Base-by-base conservation (phyloP, 805 yeast species). In the Kuraishia piskuri region DNA sequence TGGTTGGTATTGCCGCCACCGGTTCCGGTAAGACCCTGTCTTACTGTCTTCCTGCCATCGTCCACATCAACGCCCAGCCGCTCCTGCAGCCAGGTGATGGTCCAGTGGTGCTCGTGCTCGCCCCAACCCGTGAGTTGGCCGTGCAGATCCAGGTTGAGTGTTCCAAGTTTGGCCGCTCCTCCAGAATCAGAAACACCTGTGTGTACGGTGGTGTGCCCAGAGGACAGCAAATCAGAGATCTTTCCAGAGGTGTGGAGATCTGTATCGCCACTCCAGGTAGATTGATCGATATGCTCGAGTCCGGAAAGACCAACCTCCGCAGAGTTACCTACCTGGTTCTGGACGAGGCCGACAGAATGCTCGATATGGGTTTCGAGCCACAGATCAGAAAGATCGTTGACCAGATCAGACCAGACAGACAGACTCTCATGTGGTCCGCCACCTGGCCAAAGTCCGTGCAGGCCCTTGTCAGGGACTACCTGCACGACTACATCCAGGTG, bases 351-450 rank as follows among this genome's bases (percentile, higher is more conserved):
- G 99, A 94, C 75, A 88, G 99, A 80, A 94, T 94, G 99, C 83
- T 94, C 76, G 99, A 94, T 78, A 94, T 94, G 99, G 99, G 99
- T 72, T 94, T 94, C 72, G 99, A 94, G 79, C 98, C 98, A 62
- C 98, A 92, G 81, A 94, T 94, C 73, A 86, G 99, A 80, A 92
- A 92, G 76, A 94, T 94, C 72, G 92, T 94, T 61, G 75, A 71
- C 58, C 98, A 92, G 80, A 94, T 94, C 70, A 88, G 99, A 78
- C 99, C 99, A 57, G 99, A 94, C 73, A 90, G 98, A 80, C 99
- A 94, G 78, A 94, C 99, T 57, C 80, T 92, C 64, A 90, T 94
- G 97, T 94, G 98, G 98, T 92, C 98, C 58, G 99, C 99, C 62
- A 94, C 99, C 54, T 94, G 99, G 99, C 99, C 99, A 65, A 92